Evolutionary conservation across 1,284 basidiomycete genomes (phyloP).

Genomic region (Afroboletus lepidellus): DNA sequence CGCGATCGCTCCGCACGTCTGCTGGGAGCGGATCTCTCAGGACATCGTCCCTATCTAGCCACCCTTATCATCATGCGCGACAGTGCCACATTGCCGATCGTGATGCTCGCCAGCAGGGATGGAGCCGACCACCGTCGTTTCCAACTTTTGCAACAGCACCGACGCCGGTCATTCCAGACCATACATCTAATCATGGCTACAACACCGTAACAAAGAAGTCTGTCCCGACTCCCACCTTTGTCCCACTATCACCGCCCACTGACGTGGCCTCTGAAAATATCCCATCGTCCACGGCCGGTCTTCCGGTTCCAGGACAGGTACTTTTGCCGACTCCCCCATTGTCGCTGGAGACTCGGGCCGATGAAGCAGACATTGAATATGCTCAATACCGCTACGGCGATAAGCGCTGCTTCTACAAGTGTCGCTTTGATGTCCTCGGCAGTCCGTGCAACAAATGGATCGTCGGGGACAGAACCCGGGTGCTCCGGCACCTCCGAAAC

Average conservation of each 20-base stretch:
- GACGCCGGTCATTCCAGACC: not conserved
- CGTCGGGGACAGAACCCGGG: conserved; percentile 25
- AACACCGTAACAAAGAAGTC: not conserved
- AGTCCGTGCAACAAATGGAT: conserved; percentile 28
- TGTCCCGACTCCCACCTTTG: not conserved
- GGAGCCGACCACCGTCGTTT: not conserved
- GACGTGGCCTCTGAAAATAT: not conserved
- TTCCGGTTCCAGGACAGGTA: not conserved
- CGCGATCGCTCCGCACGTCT: conserved; percentile 7
- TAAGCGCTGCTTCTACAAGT: conserved; percentile 23
- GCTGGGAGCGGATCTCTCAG: conserved; percentile 4
- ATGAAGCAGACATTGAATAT: conserved; percentile 24
- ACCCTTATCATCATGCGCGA: conserved; percentile 19
- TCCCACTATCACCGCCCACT: conserved; percentile 4
- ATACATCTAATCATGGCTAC: not conserved
- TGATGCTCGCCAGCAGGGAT: conserved; percentile 4
- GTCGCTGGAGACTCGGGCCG: conserved; percentile 1
- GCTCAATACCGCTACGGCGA: conserved; percentile 16
- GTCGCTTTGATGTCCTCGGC: conserved; percentile 27
- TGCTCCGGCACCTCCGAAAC: conserved; percentile 27
- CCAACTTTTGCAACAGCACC: not conserved
- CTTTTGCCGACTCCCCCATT: not conserved
- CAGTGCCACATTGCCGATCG: conserved; percentile 13
- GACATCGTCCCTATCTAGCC: conserved; percentile 7
- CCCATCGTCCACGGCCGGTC: not conserved